These are phyloP conservation scores for Lasiodiplodia sp. DNA, from an alignment of 2,329 filamentous ascomycete genomes.

Conservation along the genomic window DNA sequence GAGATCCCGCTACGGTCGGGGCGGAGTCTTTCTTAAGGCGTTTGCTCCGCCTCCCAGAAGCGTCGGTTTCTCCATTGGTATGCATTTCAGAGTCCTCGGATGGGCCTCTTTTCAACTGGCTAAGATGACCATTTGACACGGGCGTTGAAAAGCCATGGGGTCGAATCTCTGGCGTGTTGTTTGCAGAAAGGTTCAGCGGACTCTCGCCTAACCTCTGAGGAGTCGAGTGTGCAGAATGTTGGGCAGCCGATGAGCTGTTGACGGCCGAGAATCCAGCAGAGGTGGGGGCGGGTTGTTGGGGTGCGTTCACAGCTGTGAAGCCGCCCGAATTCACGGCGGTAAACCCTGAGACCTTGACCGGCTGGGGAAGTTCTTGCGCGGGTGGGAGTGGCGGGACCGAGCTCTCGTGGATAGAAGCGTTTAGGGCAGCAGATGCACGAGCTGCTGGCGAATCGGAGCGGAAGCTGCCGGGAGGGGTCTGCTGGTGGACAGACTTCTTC, in stretches of 20 bases:
- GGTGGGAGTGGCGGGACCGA: slow-evolving; percentile 36
- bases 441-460: slow-evolving; percentile 65
- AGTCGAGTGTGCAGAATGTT: slow-evolving; percentile 63
- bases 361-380: slow-evolving; percentile 65
- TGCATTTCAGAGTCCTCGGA: slow-evolving; percentile 61
- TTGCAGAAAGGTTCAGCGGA: slow-evolving; percentile 65
- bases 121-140: slow-evolving; percentile 61
- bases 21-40: slow-evolving; percentile 79
- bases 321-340: slow-evolving; percentile 73
- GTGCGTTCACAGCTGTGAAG: slow-evolving; percentile 71
- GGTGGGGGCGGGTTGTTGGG: slow-evolving; percentile 37
- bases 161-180: slow-evolving; percentile 70
- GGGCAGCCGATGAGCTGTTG: slow-evolving; percentile 59
- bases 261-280: slow-evolving; percentile 62
- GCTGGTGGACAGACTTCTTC: slow-evolving; percentile 59
- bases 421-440: slow-evolving; percentile 63
- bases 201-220: slow-evolving; percentile 68
- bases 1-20: slow-evolving; percentile 91
- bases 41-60: slow-evolving; percentile 78
- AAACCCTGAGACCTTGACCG: slow-evolving; percentile 65
- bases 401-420: slow-evolving; percentile 58
- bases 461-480: slow-evolving; percentile 49
- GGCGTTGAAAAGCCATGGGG: slow-evolving; percentile 53
- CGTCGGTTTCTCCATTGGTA: slow-evolving; percentile 63
- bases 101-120: slow-evolving; percentile 78